Base-by-base conservation (phyloP, 345 rosid species). In the Eucalyptus pumila region DNA sequence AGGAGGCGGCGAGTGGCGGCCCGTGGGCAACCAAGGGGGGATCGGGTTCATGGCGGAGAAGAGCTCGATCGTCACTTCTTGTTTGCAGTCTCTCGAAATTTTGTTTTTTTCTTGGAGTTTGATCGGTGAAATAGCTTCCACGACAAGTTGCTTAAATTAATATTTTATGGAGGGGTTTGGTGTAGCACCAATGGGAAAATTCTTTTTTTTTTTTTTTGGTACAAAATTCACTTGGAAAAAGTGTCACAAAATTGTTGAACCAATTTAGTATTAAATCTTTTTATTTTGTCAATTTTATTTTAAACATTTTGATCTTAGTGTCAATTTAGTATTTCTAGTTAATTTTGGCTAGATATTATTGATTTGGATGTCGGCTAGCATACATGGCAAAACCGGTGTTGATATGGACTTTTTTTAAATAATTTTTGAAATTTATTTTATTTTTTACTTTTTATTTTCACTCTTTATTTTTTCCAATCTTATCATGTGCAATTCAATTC, bases 1-100 rank as follows among this genome's bases (percentile, higher is more conserved):
- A 92, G 10, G 94, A 92, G 5, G 94, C 86, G 9, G 89, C 86
- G 17, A 85, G 86, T 7, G 26, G 50, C 67, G 67, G 24, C 72
- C 2, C 17, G 9, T 62, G 9, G 17, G 17, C 72, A 62, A 30
- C 72, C 34, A 2, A 30, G 17, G 1, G 17, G 34, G 72, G 72
- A 14, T 62, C 3, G 34, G 72, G 72, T 30, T 62, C 60, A 76
- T 3, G 47, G n/a, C n/a, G 72, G 23, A 37, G 30, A 30, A 40
- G 88, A 16, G 72, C n/a, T 7, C 42, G 88, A 5, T 58, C 7
- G 65, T 26, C 65, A 58, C 65, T 12, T 12, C 27, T 58, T 58
- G 65, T 23, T 23, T 56, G 65, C n/a, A 11, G n/a, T 27, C n/a
- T 58, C n/a, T 24, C 6, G 65, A 58, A 58, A 11, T 58, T 58